Percentiles rank a stretch among this genome's conserved stretches.
Conservation (phyloP, 495 filamentous ascomycete species). For the Talaromyces stipitatus region DNA sequence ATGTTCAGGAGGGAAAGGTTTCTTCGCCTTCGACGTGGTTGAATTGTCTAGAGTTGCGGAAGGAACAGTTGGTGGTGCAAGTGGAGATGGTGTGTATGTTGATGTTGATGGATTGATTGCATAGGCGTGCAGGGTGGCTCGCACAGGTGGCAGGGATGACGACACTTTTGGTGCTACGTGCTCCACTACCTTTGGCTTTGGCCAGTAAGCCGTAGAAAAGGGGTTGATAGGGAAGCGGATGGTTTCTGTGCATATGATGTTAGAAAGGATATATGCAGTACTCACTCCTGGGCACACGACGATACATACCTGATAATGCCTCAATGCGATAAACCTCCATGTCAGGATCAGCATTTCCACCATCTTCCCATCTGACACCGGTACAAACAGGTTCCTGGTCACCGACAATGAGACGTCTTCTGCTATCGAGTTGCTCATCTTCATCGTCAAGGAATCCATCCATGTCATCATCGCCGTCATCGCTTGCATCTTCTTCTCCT, state of each 20-base stretch:
- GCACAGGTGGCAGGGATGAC: slow-evolving; percentile 5
- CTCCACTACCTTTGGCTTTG: slow-evolving; percentile 26
- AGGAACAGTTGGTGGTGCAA: slow-evolving; percentile 6
- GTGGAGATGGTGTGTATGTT: slow-evolving; percentile 5
- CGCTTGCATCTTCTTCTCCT: slow-evolving; percentile 61
- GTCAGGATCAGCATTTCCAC: slow-evolving; percentile 32
- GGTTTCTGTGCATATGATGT: slow-evolving; percentile 22
- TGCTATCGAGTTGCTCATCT: slow-evolving; percentile 29
- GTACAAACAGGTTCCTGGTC: slow-evolving; percentile 69
- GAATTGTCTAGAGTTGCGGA: background rate
- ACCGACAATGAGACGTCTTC: slow-evolving; percentile 45
- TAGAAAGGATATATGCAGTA: slow-evolving; percentile 2
- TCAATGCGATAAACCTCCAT: slow-evolving; percentile 58
- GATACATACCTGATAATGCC: slow-evolving; percentile 53
- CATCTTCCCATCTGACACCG: slow-evolving; percentile 76
- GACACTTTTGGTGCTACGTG: slow-evolving; percentile 8
- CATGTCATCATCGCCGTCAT: slow-evolving; percentile 48
- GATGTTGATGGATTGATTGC: slow-evolving; percentile 9
- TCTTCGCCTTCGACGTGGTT: slow-evolving; percentile 20
- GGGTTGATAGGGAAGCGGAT: slow-evolving; percentile 66
- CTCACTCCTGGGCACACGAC: background rate
- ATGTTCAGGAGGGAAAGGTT: slow-evolving; percentile 47
- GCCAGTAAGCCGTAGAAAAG: slow-evolving; percentile 79
- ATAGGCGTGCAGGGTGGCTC: slow-evolving; percentile 21
- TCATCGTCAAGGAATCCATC: slow-evolving; percentile 48